These are phyloP conservation scores for Yarrowia sp. DNA, from an alignment of 805 yeast genomes.

Conservation along the genomic window DNA sequence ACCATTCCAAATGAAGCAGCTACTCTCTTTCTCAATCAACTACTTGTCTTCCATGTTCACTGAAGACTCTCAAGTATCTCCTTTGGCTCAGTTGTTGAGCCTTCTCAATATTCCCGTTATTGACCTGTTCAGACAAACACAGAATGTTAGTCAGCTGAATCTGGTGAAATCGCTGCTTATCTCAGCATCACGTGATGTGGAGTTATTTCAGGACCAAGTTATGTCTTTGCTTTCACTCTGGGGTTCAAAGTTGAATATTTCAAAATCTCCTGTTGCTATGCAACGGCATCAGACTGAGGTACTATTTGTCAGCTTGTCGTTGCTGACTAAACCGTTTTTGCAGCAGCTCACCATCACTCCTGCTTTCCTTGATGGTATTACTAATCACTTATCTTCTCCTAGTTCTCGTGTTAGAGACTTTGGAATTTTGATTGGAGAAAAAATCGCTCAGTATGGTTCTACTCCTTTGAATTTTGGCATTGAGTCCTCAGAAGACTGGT, in stretches of 20 bases:
- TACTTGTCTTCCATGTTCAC: not conserved
- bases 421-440: conserved; percentile 32
- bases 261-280: conserved; percentile 41
- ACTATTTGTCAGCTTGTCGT: conserved; percentile 40
- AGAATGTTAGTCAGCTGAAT: not conserved
- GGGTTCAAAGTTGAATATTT: conserved; percentile 44
- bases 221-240: conserved; percentile 31
- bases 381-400: conserved; percentile 30
- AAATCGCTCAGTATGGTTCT: conserved; percentile 35
- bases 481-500: conserved; percentile 24
- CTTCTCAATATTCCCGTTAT: not conserved
- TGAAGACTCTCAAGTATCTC: not conserved
- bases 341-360: conserved; percentile 30
- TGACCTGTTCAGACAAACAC: not conserved
- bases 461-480: conserved; percentile 35
- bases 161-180: not conserved
- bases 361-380: conserved; percentile 33
- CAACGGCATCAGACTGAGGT: conserved; percentile 54
- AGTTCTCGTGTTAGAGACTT: conserved; percentile 32
- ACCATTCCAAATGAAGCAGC: conserved; percentile 1
- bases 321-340: conserved; percentile 13
- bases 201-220: not conserved
- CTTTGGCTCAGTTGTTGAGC: not conserved
- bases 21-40: not conserved
- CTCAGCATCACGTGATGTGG: not conserved